Evolutionary conservation across 305 asterid genomes (phyloP).

Genomic region (Fraxinus ornus): DNA sequence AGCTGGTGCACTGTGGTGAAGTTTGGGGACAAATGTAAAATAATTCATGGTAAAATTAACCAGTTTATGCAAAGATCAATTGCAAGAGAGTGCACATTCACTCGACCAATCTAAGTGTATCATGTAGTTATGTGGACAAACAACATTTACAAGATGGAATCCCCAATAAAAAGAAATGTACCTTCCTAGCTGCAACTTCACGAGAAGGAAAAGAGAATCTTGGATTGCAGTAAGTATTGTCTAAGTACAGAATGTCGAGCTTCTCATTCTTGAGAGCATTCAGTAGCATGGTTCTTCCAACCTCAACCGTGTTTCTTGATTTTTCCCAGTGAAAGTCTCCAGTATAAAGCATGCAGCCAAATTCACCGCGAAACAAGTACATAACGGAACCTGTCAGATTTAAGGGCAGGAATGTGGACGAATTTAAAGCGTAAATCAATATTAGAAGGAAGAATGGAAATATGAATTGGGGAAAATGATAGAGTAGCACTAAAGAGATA

Average conservation of each 20-base stretch:
- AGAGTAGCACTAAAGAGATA: not conserved
- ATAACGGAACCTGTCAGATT: conserved; percentile 66
- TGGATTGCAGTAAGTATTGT: conserved; percentile 82
- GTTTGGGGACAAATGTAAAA: not conserved
- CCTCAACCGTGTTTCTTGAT: conserved; percentile 32
- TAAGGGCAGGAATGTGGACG: not conserved
- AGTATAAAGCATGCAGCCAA: conserved; percentile 71
- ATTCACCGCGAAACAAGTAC: conserved; percentile 85
- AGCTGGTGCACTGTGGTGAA: not conserved
- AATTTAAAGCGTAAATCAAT: not conserved
- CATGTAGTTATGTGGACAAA: not conserved
- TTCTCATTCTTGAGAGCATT: conserved; percentile 61
- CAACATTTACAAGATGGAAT: not conserved
- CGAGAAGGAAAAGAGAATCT: conserved; percentile 71
- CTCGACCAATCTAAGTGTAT: not conserved
- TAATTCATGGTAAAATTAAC: not conserved
- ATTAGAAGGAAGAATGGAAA: not conserved
- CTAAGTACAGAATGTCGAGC: conserved; percentile 53
- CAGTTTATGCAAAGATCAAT: not conserved
- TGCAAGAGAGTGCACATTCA: not conserved
- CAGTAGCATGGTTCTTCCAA: conserved; percentile 58
- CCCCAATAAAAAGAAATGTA: conserved; percentile 22
- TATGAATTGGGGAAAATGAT: not conserved
- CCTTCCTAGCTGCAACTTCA: conserved; percentile 71
- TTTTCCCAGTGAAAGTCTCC: conserved; percentile 94